Evolutionary conservation across 345 rosid species (phyloP), one percentile per base, ranked within the genome.

Genomic region (Geranium brycei): DNA sequence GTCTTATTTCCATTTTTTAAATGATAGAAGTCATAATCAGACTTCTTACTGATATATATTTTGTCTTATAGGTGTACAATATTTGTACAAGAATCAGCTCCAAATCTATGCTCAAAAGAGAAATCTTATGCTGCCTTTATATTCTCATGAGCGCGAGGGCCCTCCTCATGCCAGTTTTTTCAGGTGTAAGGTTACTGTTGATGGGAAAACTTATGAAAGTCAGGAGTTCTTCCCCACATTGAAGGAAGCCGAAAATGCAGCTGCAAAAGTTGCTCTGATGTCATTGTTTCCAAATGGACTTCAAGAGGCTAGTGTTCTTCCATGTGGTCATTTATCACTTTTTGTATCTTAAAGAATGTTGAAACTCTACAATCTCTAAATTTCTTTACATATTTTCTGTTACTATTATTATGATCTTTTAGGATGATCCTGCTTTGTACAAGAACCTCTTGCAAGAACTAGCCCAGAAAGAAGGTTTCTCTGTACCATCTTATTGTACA

Each of bases 381-480:
- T 10, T 15, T 68, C 32, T 5, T 68, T 62, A 13, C 19, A 17
- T 56, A n/a, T 62, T n/a, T 23, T 4, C 19, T 19, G 17, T 57
- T 15, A 51, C 5, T 58, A 47, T 10, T 10, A 13, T 17, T 64
- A 57, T 23, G 32, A 12, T 62, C 51, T 63, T 38, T 31, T 18
- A 80, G 84, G 77, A 69, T 28, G 84, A 66, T 53, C 47, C 51
- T 63, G 67, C 47, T 35, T 57, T 72, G 19, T 80, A 72, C 71
- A 80, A 80, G 76, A 80, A 67, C 31, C 80, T 78, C 19, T 66
- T 80, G 7, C 84, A 78, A 73, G 84, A 80, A 53, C 17, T 75
- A 30, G 73, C 74, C 64, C 81, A 73, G 47, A 80, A 69, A 64
- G 66, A 71, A 64, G 67, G 71, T 60, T 17, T 13, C 69, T n/a